Conservation (phyloP, 1,284 basidiomycete genomes). For the Sporisorium exsertum region DNA sequence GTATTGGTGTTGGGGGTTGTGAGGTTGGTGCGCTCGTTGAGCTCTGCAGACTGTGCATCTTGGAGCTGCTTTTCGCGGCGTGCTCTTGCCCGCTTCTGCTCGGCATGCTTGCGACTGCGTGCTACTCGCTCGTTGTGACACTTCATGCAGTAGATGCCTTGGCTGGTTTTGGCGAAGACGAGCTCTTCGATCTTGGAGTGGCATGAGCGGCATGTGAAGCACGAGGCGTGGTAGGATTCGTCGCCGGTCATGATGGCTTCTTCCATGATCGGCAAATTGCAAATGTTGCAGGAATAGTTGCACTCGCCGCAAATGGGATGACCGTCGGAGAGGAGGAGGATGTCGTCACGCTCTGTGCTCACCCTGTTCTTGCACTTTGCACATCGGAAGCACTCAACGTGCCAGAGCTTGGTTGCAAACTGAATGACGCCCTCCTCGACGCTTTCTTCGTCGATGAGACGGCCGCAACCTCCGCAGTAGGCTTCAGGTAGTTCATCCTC, state of each 20-base stretch:
- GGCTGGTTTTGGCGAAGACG: conserved; percentile 96
- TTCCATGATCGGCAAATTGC: conserved; percentile 50
- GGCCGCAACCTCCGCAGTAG: conserved; percentile 60
- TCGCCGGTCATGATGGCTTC: conserved; percentile 73
- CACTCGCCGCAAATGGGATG: conserved; percentile 96
- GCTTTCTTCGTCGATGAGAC: conserved; percentile 58
- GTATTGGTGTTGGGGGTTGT: background rate
- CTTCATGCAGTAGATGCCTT: conserved; percentile 98
- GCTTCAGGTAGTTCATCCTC: conserved; percentile 57
- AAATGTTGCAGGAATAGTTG: conserved; percentile 78
- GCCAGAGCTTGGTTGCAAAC: conserved; percentile 65
- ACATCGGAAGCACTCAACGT: conserved; percentile 59
- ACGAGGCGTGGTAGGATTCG: conserved; percentile 97
- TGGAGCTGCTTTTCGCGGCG: conserved; percentile 45
- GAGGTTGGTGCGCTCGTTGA: conserved; percentile 7
- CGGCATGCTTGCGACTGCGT: conserved; percentile 86
- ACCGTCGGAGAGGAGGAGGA: conserved; percentile 93
- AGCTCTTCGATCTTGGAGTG: conserved; percentile 94
- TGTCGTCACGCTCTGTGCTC: conserved; percentile 84
- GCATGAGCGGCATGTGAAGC: conserved; percentile 97
- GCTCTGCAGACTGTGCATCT: conserved; percentile 26
- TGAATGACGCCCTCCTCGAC: conserved; percentile 62
- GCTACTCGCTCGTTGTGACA: conserved; percentile 98
- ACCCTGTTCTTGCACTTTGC: conserved; percentile 72
- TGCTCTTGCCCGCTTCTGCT: conserved; percentile 72